Conservation (phyloP, 345 rosid genomes). For the Salix udensis region DNA sequence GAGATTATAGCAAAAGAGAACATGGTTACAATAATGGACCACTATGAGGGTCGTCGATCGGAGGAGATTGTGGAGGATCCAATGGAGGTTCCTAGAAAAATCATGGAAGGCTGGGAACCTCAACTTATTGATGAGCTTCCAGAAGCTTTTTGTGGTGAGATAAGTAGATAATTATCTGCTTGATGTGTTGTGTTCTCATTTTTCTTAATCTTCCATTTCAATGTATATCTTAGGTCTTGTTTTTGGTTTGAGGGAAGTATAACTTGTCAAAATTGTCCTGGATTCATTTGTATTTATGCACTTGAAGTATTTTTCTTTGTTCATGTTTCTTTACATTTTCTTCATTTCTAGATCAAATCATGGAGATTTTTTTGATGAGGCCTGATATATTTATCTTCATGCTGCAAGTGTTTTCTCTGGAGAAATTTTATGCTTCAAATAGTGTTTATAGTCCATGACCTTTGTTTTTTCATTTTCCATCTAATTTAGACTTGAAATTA, state of each 20-base stretch:
- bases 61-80: slow-evolving; percentile 93
- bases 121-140: slow-evolving; percentile 84
- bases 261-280: background rate
- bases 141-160: slow-evolving; percentile 75
- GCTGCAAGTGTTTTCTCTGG: background rate
- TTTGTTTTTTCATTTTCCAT: background rate
- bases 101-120: slow-evolving; percentile 81
- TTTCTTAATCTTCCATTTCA: background rate
- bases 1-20: slow-evolving; percentile 84
- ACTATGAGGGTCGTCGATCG: slow-evolving; percentile 47
- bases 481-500: background rate
- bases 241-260: no score
- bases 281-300: background rate
- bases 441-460: no score
- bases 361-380: background rate
- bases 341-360: background rate
- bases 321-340: background rate
- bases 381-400: background rate
- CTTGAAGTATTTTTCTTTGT: background rate
- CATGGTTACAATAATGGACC: slow-evolving; percentile 78
- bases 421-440: background rate
- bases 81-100: slow-evolving; percentile 72
- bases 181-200: background rate
- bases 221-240: no score
- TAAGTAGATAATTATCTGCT: background rate